Conservation (phyloP, 2,329 filamentous ascomycete species). For the Neodidymelliopsis sp. region DNA sequence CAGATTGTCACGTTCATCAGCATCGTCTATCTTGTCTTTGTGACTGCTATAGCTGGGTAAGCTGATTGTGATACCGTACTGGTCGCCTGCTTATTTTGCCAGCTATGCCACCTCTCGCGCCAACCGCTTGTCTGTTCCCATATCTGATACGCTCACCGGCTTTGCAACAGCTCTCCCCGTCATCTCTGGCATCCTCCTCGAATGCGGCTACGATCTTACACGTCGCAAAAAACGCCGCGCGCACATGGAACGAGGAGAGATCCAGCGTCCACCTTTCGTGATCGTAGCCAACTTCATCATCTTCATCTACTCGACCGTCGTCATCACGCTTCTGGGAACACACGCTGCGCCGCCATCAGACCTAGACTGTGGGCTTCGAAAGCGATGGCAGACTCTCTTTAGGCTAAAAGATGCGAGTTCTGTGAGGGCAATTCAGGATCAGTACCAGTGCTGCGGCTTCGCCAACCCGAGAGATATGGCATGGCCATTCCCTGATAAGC, state of each 20-base stretch:
- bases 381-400: constrained; percentile 65
- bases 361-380: constrained; percentile 63
- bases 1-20: constrained; percentile 51
- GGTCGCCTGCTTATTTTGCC: constrained; percentile 16
- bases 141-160: constrained; percentile 51
- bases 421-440: constrained; percentile 70
- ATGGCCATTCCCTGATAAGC: constrained; percentile 65
- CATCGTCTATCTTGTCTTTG: constrained; percentile 50
- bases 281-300: constrained; percentile 50
- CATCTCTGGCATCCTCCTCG: constrained; percentile 53
- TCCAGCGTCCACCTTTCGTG: constrained; percentile 44
- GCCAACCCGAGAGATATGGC: constrained; percentile 64
- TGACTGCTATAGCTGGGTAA: constrained; percentile 51
- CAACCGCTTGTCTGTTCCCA: constrained; percentile 51
- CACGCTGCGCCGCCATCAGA: constrained; percentile 50
- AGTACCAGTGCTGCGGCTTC: constrained; percentile 72
- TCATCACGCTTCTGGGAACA: constrained; percentile 56
- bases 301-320: constrained; percentile 52
- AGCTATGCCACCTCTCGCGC: constrained; percentile 43
- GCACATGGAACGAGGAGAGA: constrained; percentile 42
- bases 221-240: constrained; percentile 40
- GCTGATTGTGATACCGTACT: background rate
- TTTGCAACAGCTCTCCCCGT: constrained; percentile 54
- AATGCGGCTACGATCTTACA: constrained; percentile 48
- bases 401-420: constrained; percentile 57